These are phyloP conservation scores for Lipomyces mesembrius DNA, from an alignment of 805 yeast species.

Conservation along the genomic window DNA sequence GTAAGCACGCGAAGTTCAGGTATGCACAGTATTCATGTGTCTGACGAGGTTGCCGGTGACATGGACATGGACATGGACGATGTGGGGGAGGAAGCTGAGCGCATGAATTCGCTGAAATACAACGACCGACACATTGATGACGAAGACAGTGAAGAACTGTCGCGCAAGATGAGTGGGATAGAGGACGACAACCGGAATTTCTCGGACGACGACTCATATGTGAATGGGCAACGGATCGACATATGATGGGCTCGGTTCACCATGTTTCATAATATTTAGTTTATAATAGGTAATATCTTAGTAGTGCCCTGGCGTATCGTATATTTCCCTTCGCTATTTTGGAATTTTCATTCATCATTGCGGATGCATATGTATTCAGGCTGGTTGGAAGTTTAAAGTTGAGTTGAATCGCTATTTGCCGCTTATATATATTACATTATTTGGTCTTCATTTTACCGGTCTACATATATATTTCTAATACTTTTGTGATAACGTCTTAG, in stretches of 20 bases:
- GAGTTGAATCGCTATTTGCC: background rate
- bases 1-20: constrained; percentile 1
- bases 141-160: constrained; percentile 51
- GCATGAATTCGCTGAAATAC: constrained; percentile 16
- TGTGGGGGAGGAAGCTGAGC: constrained; percentile 1
- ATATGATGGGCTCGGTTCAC: constrained; percentile 49
- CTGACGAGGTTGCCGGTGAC: constrained; percentile 10
- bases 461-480: background rate
- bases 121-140: constrained; percentile 83
- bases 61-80: constrained; percentile 29
- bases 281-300: background rate
- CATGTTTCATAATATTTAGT: background rate
- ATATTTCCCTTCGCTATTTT: background rate
- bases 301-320: constrained; percentile 8
- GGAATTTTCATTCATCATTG: background rate
- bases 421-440: background rate
- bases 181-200: constrained; percentile 55
- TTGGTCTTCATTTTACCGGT: background rate
- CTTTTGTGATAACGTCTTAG: background rate
- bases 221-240: constrained; percentile 83
- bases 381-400: background rate
- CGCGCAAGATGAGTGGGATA: constrained; percentile 38
- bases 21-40: background rate
- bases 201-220: constrained; percentile 79
- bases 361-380: background rate